Percentiles rank a stretch among this genome's conserved stretches.
Evolutionary conservation across 768 basidiomycete genomes (phyloP).

Genomic region (Chlorophyllum brunneum): DNA sequence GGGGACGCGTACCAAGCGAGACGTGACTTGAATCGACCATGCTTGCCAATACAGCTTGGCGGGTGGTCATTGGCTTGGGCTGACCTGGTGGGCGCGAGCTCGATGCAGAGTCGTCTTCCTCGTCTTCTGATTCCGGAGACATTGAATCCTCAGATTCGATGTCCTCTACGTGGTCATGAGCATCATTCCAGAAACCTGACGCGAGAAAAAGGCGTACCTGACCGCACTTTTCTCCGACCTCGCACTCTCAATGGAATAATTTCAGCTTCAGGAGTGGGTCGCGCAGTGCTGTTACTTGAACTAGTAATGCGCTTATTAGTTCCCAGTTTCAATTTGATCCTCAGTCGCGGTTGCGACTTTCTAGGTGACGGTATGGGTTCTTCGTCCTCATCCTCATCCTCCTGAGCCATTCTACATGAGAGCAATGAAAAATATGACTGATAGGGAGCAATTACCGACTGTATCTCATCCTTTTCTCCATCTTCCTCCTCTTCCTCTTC

Average conservation of each 20-base stretch:
- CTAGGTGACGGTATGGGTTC: conserved; percentile 20
- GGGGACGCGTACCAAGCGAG: conserved; percentile 42
- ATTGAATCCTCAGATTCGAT: conserved; percentile 37
- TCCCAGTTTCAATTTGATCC: conserved; percentile 60
- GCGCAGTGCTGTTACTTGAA: conserved; percentile 22
- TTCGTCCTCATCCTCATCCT: conserved; percentile 22
- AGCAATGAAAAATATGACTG: background rate
- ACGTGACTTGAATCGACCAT: conserved; percentile 69
- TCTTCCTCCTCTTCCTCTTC: conserved; percentile 29
- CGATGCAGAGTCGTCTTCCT: conserved; percentile 22
- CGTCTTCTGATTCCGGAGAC: conserved; percentile 27
- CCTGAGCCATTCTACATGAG: background rate
- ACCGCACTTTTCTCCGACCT: conserved; percentile 21
- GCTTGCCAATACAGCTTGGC: conserved; percentile 70
- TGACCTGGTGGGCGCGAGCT: conserved; percentile 23
- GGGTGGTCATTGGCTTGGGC: conserved; percentile 43
- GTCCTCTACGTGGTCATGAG: conserved; percentile 17
- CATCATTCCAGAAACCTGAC: background rate
- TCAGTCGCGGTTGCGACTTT: conserved; percentile 43
- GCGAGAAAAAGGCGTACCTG: conserved; percentile 15
- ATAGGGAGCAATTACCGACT: conserved; percentile 10
- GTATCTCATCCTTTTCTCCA: conserved; percentile 33
- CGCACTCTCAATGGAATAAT: conserved; percentile 23
- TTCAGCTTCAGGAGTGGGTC: conserved; percentile 22
- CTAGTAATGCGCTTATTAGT: conserved; percentile 26